Conservation (phyloP, 2,329 filamentous ascomycete species). For the Incumbomyces delicatus region DNA sequence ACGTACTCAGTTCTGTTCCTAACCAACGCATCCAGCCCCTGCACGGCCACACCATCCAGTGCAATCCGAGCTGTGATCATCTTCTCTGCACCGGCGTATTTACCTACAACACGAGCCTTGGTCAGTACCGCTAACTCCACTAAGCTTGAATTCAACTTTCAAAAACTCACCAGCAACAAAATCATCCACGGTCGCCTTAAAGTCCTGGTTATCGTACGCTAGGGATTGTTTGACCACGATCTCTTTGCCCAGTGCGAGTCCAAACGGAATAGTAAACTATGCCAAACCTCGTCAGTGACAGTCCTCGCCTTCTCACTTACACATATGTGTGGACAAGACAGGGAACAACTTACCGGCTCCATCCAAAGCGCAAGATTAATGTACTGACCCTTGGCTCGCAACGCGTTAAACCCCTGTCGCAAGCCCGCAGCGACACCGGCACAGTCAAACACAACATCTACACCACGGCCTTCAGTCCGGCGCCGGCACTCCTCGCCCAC, state of each 20-base stretch:
- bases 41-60: conserved; percentile 24
- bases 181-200: conserved; percentile 24
- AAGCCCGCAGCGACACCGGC: conserved; percentile 44
- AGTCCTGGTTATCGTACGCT: conserved; percentile 25
- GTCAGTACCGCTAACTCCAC: background rate
- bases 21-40: conserved; percentile 26
- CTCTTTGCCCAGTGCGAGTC: conserved; percentile 24
- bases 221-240: conserved; percentile 23
- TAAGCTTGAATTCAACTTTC: background rate
- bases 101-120: conserved; percentile 16
- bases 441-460: conserved; percentile 43
- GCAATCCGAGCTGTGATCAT: conserved; percentile 27
- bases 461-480: conserved; percentile 31
- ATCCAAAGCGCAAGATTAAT: conserved; percentile 49
- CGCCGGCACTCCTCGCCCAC: conserved; percentile 28
- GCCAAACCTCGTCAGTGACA: background rate
- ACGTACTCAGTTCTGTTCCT: conserved; percentile 27
- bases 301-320: conserved; percentile 1
- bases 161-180: conserved; percentile 23
- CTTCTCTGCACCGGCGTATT: conserved; percentile 24
- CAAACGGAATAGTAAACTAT: conserved; percentile 22
- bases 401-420: conserved; percentile 37
- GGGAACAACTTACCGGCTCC: conserved; percentile 31
- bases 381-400: conserved; percentile 40
- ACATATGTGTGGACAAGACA: background rate